phyloP scores from a whole-genome alignment of 2,329 filamentous ascomycete genomes.

The Fonsecaea nubica region DNA sequence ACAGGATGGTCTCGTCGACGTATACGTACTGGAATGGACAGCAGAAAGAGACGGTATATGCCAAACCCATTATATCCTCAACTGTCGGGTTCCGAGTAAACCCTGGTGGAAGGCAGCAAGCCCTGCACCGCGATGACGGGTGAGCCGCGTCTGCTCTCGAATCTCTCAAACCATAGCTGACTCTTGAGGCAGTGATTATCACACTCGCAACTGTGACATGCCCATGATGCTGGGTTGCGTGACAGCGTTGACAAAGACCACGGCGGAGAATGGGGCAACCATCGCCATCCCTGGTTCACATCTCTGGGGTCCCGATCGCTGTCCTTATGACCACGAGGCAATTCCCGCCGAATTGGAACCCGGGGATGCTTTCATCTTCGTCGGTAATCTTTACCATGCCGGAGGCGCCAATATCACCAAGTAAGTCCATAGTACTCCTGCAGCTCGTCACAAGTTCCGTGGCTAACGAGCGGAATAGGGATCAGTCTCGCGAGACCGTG shows the following conservation, averaged over 20 bases:
- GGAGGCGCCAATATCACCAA: constrained; percentile 43
- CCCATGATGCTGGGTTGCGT: constrained; percentile 50
- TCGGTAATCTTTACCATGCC: constrained; percentile 47
- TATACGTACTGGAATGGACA: constrained; percentile 47
- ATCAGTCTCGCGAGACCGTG: constrained; percentile 35
- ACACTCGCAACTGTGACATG: constrained; percentile 46
- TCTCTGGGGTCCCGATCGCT: constrained; percentile 38
- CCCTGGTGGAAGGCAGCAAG: constrained; percentile 40
- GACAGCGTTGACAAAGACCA: constrained; percentile 44
- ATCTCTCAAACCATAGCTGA: constrained; percentile 45
- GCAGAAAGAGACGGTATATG: constrained; percentile 32
- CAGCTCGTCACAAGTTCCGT: not conserved
- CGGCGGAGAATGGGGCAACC: constrained; percentile 44
- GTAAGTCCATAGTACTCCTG: constrained; percentile 19
- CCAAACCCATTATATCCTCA: constrained; percentile 43
- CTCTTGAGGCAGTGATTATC: constrained; percentile 23
- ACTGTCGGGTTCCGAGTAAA: constrained; percentile 44
- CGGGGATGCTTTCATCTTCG: constrained; percentile 49
- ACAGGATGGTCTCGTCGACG: constrained; percentile 46
- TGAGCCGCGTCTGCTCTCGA: constrained; percentile 38
- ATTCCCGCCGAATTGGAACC: constrained; percentile 44
- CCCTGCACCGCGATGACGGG: constrained; percentile 43
- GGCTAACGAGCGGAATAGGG: constrained; percentile 22
- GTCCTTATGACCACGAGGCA: constrained; percentile 36
- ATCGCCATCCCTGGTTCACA: constrained; percentile 44